Evolutionary conservation across 345 rosid genomes (phyloP), one percentile per base, ranked within the genome.

Genomic region (Salix koriyanagi): DNA sequence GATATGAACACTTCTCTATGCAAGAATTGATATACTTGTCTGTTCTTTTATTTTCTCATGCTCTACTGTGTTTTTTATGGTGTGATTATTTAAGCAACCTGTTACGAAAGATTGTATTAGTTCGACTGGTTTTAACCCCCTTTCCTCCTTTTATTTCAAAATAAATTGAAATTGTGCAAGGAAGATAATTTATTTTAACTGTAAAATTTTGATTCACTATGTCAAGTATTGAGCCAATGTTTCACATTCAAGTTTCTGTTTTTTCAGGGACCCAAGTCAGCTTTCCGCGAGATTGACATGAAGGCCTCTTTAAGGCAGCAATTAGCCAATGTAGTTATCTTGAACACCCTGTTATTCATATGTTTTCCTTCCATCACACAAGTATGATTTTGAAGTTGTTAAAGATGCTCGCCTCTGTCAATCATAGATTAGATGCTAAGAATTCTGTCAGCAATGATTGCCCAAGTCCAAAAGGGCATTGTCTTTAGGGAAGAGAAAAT

Each of bases 331-430:
- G 48, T 86, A 37, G 84, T 83, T 69, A 78, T 95, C 70, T 70
- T 93, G 71, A 95, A 84, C 90, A 91, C 84, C 99, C 99, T 9
- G 92, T 91, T 74, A 88, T 95, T 73, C 86, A 93, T 83, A 93
- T 83, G 92, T 96, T 32, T 88, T 88, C 79, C 99, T 93, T 67
- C 90, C 99, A 75, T 85, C 92, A 3, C 93, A 85, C 21, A 77
- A 72, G 61, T 84, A 18, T 67, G 87, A 88, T 79, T 91, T 93
- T 86, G 90, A 91, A 85, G 83, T 93, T 80, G 76, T 87, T 65
- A 85, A 82, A 81, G 86, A 81, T 66, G 52, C 69, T 2, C 16
- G 50, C 62, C 82, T 65, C 12, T n/a, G 42, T 70, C 64, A 39
- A 75, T 64, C 42, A 39, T 0, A 76, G 81, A 75, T 73, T 81